A percentile compares a stretch with the other conserved stretches of the same genome.
Evolutionary conservation across 306 rosid genomes (phyloP).

Genomic region (Gastrolobium bilobum): DNA sequence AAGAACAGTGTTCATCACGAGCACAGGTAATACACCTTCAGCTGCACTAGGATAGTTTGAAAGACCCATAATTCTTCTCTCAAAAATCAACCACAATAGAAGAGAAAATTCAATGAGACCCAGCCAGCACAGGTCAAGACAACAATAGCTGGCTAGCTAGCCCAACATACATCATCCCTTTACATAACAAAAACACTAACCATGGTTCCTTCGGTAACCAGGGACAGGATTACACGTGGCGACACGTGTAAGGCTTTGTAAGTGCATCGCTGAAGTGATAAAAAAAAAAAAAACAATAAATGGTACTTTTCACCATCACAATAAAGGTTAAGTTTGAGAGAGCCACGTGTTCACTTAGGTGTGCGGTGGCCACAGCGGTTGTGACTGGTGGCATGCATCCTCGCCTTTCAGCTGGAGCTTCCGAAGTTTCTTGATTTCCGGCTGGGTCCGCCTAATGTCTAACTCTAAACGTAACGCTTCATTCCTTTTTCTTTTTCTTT

Average conservation of each 20-base stretch:
- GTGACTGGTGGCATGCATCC: constrained; percentile 50
- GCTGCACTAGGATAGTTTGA: constrained; percentile 66
- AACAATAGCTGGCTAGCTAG: not conserved
- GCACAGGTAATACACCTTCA: constrained; percentile 70
- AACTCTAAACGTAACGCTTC: constrained; percentile 1
- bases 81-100: not conserved
- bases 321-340: constrained; percentile 31
- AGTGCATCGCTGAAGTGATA: not conserved
- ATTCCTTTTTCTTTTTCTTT: no score
- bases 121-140: not conserved
- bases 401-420: constrained; percentile 22
- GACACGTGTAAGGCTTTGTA: constrained; percentile 58
- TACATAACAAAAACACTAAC: constrained; percentile 19
- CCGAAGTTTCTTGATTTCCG: constrained; percentile 56
- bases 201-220: constrained; percentile 45
- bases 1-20: constrained; percentile 73
- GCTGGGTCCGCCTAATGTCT: constrained; percentile 5
- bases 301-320: constrained; percentile 45
- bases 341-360: constrained; percentile 58
- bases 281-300: not conserved
- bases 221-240: constrained; percentile 54
- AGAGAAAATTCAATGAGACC: not conserved
- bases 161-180: not conserved
- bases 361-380: constrained; percentile 51
- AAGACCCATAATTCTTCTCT: constrained; percentile 65